Conservation (phyloP, 768 basidiomycete genomes). For the Hypholoma fasciculare region DNA sequence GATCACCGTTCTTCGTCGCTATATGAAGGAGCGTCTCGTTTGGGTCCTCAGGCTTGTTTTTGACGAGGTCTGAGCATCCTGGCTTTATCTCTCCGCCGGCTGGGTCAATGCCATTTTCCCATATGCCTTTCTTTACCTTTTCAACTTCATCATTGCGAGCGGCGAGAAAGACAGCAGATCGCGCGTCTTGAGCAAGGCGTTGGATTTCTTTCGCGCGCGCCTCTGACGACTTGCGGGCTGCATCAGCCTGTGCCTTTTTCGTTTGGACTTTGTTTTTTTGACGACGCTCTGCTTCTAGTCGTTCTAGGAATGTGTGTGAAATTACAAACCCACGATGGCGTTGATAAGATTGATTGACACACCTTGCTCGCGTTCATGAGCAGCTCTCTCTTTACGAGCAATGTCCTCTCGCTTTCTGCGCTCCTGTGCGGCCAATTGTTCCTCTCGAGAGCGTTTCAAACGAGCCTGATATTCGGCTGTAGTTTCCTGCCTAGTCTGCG, state of each 20-base stretch:
- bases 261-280: constrained; percentile 53
- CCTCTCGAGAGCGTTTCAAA: constrained; percentile 47
- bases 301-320: constrained; percentile 37
- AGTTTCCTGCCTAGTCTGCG: constrained; percentile 38
- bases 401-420: constrained; percentile 52
- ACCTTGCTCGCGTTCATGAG: constrained; percentile 58
- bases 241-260: constrained; percentile 58
- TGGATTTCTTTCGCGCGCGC: constrained; percentile 46
- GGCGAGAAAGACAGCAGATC: constrained; percentile 66
- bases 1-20: constrained; percentile 53
- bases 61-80: constrained; percentile 54
- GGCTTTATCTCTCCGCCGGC: constrained; percentile 67
- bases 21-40: constrained; percentile 74
- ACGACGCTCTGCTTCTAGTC: constrained; percentile 54
- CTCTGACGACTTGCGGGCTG: constrained; percentile 48
- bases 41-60: constrained; percentile 47
- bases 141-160: constrained; percentile 55
- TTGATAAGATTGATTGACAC: constrained; percentile 5
- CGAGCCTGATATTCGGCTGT: constrained; percentile 55
- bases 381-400: constrained; percentile 45
- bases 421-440: constrained; percentile 53
- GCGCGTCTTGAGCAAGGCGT: constrained; percentile 51
- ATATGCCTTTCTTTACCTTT: constrained; percentile 63
- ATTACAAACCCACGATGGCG: not conserved
- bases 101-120: constrained; percentile 71